A percentile compares a stretch with the other conserved stretches of the same genome.
phyloP scores from a whole-genome alignment of 768 basidiomycete genomes.

The Calocybe gangraenosa region DNA sequence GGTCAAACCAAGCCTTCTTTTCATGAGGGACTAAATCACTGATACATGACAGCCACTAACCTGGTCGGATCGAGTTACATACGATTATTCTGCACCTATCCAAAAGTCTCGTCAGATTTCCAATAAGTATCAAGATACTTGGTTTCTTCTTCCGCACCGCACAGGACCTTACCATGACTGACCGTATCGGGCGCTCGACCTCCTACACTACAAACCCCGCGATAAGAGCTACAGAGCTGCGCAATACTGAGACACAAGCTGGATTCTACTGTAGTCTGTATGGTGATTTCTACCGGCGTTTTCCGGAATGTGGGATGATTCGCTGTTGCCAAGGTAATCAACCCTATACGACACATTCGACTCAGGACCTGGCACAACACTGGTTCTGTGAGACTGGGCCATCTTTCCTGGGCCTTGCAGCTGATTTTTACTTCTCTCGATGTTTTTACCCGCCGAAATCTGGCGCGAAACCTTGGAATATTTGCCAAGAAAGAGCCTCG shows the following conservation, averaged over 20 bases:
- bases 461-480: constrained; percentile 2
- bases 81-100: constrained; percentile 10
- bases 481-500: background rate
- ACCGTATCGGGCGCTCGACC: constrained; percentile 8
- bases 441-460: constrained; percentile 9
- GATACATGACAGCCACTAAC: constrained; percentile 1
- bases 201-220: too few relatives aligned
- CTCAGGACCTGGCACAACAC: background rate
- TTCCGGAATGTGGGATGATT: too few relatives aligned
- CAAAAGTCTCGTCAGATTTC: constrained; percentile 8
- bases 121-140: constrained; percentile 7
- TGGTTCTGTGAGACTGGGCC: too few relatives aligned
- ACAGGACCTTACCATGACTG: constrained; percentile 9
- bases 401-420: too few relatives aligned
- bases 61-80: constrained; percentile 8
- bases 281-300: too few relatives aligned
- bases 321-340: too few relatives aligned
- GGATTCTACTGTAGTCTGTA: too few relatives aligned
- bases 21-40: too few relatives aligned
- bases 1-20: background rate
- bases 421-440: too few relatives aligned
- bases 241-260: too few relatives aligned
- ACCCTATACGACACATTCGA: too few relatives aligned
- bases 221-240: constrained; percentile 9
- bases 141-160: constrained; percentile 10